Evolutionary conservation across 257 asterid genomes (phyloP), one percentile per base, ranked within the genome.

Genomic region (Salvia hispanica): DNA sequence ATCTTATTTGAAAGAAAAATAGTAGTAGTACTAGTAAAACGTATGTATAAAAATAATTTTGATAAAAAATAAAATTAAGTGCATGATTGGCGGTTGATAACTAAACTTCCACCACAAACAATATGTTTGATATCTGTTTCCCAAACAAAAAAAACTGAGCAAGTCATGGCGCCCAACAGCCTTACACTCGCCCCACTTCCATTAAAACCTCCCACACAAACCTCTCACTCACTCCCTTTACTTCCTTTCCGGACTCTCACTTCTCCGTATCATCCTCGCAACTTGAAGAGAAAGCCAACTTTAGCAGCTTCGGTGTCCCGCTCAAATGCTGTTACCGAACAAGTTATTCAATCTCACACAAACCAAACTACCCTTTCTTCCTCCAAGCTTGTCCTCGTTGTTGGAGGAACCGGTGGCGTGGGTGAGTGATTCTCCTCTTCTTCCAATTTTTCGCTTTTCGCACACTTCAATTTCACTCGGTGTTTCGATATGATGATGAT

Each of bases 371-470:
- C 58, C 3, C 72, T 83, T 1, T 72, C 88, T 43, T 76, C 85
- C 15, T 81, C 93, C 18, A 92, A 86, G 87, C 86, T 87, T 3
- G 96, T 92, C 77, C 96, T 92, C 62, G 98, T 92, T 21, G 84
- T 87, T 77, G 98, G 98, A 39, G 97, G 93, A 77, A 80, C 97
- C 47, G 98, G 98, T n/a, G 98, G 98, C 37, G 98, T 92, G 68
- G 98, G 98, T 92, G 74, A 83, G 56, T 67, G 40, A 83, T 62
- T 67, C 45, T 7, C 53, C 43, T 48, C 33, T 58, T 37, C 39
- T 3, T 39, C 42, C 9, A 8, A 5, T 8, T 7, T 36, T 3
- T 12, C 9, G 43, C 1, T 39, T 39, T 39, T 39, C 43, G n/a
- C n/a, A n/a, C n/a, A 36, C 40, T 36, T 6, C n/a, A n/a, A n/a